Evolutionary conservation across 805 yeast species (phyloP), one percentile per base, ranked within the genome.

Genomic region (Saccharomyces eubayanus): DNA sequence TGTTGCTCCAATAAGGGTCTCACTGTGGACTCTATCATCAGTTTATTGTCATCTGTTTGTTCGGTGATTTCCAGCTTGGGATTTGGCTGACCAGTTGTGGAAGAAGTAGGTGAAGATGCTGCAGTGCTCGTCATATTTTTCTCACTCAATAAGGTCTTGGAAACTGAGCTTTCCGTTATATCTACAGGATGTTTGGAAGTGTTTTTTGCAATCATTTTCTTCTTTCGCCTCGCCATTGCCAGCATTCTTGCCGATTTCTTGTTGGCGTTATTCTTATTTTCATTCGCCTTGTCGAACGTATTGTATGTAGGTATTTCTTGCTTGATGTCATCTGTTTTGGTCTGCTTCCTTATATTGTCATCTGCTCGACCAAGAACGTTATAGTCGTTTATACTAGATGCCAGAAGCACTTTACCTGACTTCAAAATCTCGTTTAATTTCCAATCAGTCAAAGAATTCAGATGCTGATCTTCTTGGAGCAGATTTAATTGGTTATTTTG

Each of bases 141-240:
- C 51, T 63, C 62, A 49, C 57, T 62, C 59, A 65, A 56, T 24
- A 62, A 48, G 36, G 57, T 64, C 56, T 81, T 75, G 2, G 89
- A 82, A 1, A 86, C 77, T 0, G 89, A 82, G 60, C 87, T 81
- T 64, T 84, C 87, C 1, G 90, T 82, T 9, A 87, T 70, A 66
- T 87, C 92, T 0, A 86, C 82, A 0, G 86, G 80, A 61, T 76
- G 79, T 24, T 69, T 69, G 5, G 77, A 70, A 8, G 74, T 72
- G 9, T 78, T 69, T 60, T 80, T 82, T 1, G 88, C 87, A 57
- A 77, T 80, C 51, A 81, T 83, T 66, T 87, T 89, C 4, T 96
- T 94, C 65, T 85, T 84, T 63, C 98, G 79, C 62, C 87, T 86
- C n/a, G 96, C 96, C 88, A 92, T 82, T 1, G 97, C 98, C 57